Evolutionary conservation across 495 filamentous ascomycete genomes (phyloP), one percentile per base, ranked within the genome.

Genomic region (Tuber indicum): DNA sequence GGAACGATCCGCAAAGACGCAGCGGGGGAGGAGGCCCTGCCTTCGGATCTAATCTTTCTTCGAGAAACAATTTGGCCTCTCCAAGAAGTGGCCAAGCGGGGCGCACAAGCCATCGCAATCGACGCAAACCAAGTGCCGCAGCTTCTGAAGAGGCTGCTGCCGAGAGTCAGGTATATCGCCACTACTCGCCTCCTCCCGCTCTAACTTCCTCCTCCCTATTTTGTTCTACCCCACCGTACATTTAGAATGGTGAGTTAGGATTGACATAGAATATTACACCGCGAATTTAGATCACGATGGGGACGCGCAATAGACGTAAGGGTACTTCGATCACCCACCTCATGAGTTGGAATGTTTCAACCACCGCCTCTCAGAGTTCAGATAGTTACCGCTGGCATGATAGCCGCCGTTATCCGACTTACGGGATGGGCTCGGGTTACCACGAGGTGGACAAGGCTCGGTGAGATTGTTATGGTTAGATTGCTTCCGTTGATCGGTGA

Each of bases 321-420:
- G 96, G 97, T 81, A 97, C 93, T 58, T 96, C 93, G 81, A 98
- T 99, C 83, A 98, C 96, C 26, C 96, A 99, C 85, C 85, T 99
- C 43, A 92, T 99, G 90, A 96, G 93, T 84, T 96, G 97, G 83
- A 89, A 91, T 62, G 87, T 94, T 47, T 92, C 95, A 26, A 92
- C 94, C 52, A 89, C 93, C 49, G 92, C 90, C 41, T 87, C 91
- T 78, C 87, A 90, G 77, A 43, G 58, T 23, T 66, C 58, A 66
- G 58, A 66, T 32, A 85, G 91, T 71, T 86, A 89, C n/a, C 84
- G 87, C 52, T 86, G 87, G 49, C 85, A 89, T 82, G 76, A 82
- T 70, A 83, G 82, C 79, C 90, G 86, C 80, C 86, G 92, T 74
- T 91, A 92, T 84, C 90, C 91, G 66, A 92, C 92, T 10, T 97